These are phyloP conservation scores for Parsonsia alboflavescens DNA, from an alignment of 257 asterid genomes.

Conservation along the genomic window DNA sequence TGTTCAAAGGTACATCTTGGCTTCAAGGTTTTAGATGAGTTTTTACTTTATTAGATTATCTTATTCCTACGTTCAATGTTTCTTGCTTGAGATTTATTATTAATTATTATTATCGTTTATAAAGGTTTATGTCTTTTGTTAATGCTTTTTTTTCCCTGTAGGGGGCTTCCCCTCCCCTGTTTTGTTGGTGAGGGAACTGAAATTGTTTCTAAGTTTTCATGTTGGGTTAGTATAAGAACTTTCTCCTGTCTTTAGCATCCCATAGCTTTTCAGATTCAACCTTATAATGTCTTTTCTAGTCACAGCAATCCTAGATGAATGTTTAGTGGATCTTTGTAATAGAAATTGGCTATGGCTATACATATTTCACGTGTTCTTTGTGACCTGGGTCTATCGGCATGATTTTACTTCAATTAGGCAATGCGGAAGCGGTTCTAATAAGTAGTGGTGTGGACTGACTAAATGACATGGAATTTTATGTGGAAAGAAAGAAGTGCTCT, in stretches of 20 bases:
- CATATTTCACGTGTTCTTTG: neutral
- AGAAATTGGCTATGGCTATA: neutral
- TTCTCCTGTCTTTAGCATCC: neutral
- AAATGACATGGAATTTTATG: no score
- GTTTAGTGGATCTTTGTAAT: neutral
- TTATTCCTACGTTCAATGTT: neutral
- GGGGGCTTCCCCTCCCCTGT: no score
- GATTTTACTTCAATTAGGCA: no score
- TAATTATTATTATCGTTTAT: no score
- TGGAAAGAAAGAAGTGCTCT: no score
- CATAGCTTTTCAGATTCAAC: neutral
- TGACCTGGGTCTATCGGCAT: neutral
- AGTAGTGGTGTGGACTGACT: no score
- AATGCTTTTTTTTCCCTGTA: no score
- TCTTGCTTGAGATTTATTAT: neutral
- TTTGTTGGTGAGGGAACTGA: no score
- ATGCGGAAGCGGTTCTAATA: no score
- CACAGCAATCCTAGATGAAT: neutral
- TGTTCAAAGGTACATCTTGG: constrained; percentile 63
- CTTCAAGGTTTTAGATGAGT: neutral
- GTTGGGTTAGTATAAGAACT: neutral
- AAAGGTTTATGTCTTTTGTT: no score
- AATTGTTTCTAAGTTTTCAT: neutral
- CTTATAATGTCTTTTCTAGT: neutral
- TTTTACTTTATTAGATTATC: neutral